Base-by-base conservation (phyloP, 768 basidiomycete genomes). In the Leccinum obscurum region DNA sequence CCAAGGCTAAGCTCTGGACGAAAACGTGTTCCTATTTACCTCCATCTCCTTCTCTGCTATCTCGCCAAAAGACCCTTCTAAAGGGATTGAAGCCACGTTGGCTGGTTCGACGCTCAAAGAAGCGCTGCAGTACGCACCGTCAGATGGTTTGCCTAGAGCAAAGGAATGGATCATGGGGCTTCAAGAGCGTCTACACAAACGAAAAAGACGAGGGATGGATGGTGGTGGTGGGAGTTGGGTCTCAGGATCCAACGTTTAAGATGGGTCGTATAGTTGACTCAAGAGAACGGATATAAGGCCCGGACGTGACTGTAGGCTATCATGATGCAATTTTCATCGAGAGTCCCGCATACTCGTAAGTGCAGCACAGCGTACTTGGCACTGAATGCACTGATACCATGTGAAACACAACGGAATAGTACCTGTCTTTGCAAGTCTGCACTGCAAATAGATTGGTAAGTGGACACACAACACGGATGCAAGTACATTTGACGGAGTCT, bases 181-280 rank as follows among this genome's bases (percentile, higher is more conserved):
- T 48, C 91, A 94, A 72, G 84, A 82, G 63, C 64, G 71, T 13
- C 77, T 80, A 50, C 92, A 96, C 68, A 82, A 83, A 4, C 77
- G 90, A 34, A 54, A 67, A 68, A 39, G 81, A 77, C 0, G 82
- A 82, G 62, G 86, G 85, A 6, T 96, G 93, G 92, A 76, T 78
- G 30, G 69, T 91, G 6, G 84, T 83, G 49, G 77, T 94, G 13
- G 91, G 91, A 0, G 78, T 80, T 39, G 92, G 93, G 24, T 89
- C 88, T 28, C 93, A 94, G 74, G 92, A 95, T 77, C 68, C 91
- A 65, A 82, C 93, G 50, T 87, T 81, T 76, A 95, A 95, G 83
- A 91, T 49, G n/a, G 26, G 54, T 15, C 4, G 3, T n/a, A 41
- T 8, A 41, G 15, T 41, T 41, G 13, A 41, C 8, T 17, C 35